A percentile compares a stretch with the other conserved stretches of the same genome.
Evolutionary conservation across 2,329 filamentous ascomycete species (phyloP).

Genomic region (Aureobasidium mangrovei): DNA sequence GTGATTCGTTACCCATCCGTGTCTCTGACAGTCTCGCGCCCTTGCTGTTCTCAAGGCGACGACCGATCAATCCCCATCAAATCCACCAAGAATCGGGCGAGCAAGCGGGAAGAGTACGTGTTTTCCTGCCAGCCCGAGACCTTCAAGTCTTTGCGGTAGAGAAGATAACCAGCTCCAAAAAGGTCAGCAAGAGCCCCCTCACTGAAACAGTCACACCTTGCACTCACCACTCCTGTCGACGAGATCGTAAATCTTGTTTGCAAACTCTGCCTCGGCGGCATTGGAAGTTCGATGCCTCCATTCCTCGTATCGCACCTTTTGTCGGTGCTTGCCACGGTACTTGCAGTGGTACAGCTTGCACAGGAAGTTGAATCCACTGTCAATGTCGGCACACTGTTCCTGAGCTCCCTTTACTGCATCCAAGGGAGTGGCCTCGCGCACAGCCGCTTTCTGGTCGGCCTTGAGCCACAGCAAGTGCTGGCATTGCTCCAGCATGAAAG

Average conservation of each 20-base stretch:
- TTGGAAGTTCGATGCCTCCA: background rate
- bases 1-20: background rate
- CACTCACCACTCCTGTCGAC: constrained; percentile 36
- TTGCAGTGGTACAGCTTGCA: constrained; percentile 40
- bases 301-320: constrained; percentile 11
- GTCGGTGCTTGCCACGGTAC: constrained; percentile 33
- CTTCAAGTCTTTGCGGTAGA: constrained; percentile 29
- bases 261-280: constrained; percentile 11
- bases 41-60: background rate
- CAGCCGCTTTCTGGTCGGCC: constrained; percentile 30
- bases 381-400: constrained; percentile 36
- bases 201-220: background rate
- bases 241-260: constrained; percentile 26
- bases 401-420: constrained; percentile 27
- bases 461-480: constrained; percentile 39
- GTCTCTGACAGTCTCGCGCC: background rate
- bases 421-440: constrained; percentile 24
- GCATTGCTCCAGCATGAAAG: constrained; percentile 40
- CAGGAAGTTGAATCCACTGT: constrained; percentile 36
- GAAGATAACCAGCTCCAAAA: constrained; percentile 31
- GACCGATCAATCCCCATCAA: constrained; percentile 19
- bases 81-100: constrained; percentile 36
- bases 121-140: constrained; percentile 32
- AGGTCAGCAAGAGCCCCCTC: constrained; percentile 1
- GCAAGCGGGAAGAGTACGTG: constrained; percentile 34